Percentiles rank a stretch among this genome's conserved stretches.
Conservation (phyloP, 2,329 filamentous ascomycete species). For the Cercospora citrullina region DNA sequence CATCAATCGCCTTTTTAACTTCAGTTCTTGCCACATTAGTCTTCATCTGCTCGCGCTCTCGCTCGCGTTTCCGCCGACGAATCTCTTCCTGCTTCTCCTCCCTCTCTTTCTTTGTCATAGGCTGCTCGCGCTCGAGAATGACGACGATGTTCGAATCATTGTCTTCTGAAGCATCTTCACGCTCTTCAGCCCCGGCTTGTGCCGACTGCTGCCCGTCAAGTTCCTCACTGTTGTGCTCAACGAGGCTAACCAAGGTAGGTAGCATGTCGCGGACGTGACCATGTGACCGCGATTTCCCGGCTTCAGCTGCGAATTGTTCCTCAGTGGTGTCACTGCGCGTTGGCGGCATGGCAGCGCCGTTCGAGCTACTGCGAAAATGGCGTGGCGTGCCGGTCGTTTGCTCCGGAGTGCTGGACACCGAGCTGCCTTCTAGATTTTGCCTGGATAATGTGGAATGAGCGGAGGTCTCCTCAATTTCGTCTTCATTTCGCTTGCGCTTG, state of each 20-base stretch:
- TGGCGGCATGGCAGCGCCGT: not conserved
- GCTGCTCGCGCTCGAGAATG: too few species aligned
- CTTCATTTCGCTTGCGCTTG: not conserved
- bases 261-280: not conserved
- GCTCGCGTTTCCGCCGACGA: too few species aligned
- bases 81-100: too few species aligned
- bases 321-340: not conserved
- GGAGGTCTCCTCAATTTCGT: not conserved
- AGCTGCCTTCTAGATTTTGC: not conserved
- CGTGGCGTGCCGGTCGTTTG: not conserved
- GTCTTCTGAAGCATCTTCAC: too few species aligned
- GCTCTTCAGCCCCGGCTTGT: too few species aligned
- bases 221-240: not conserved
- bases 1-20: too few species aligned
- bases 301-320: not conserved
- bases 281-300: not conserved
- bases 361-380: not conserved
- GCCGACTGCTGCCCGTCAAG: too few species aligned
- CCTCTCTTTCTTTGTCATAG: too few species aligned
- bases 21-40: too few species aligned
- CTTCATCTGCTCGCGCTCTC: too few species aligned
- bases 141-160: too few species aligned
- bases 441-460: not conserved
- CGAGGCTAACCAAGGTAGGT: not conserved
- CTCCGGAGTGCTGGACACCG: not conserved